phyloP scores from a whole-genome alignment of 2,329 filamentous ascomycete species.

The Conoideocrella luteorostrata region DNA sequence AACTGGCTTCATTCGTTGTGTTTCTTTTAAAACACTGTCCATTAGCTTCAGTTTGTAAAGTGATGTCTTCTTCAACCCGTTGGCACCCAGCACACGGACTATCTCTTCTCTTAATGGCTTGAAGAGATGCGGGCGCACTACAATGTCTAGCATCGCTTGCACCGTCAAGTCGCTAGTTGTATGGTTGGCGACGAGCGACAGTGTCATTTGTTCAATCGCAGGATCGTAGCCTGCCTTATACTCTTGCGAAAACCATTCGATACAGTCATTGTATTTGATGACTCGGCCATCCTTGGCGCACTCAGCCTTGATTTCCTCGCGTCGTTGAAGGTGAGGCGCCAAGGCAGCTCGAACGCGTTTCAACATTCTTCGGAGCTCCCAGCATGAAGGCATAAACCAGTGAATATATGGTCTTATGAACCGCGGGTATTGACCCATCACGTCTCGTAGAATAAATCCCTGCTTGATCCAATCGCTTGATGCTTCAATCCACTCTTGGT shows the following conservation, averaged over 20 bases:
- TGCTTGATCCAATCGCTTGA: constrained; percentile 40
- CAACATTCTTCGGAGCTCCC: constrained; percentile 21
- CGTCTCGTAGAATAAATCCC: constrained; percentile 21
- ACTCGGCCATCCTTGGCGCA: constrained; percentile 27
- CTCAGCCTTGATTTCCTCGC: constrained; percentile 33
- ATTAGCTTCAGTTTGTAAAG: constrained; percentile 38
- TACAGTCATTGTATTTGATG: constrained; percentile 36
- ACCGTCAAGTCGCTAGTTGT: constrained; percentile 35
- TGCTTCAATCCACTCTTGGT: constrained; percentile 36
- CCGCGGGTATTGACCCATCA: constrained; percentile 34
- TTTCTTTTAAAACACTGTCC: constrained; percentile 46
- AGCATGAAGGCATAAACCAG: constrained; percentile 33
- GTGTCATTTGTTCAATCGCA: constrained; percentile 12
- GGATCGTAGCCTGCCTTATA: constrained; percentile 21
- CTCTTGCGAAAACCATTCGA: constrained; percentile 50
- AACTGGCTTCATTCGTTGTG: constrained; percentile 35
- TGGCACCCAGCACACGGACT: not conserved
- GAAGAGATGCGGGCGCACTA: constrained; percentile 30
- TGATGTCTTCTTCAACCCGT: constrained; percentile 37
- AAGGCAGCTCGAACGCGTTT: constrained; percentile 9
- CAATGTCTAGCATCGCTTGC: constrained; percentile 24
- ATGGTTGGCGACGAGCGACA: constrained; percentile 46
- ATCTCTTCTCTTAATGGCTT: constrained; percentile 37
- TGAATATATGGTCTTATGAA: constrained; percentile 39
- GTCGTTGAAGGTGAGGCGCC: constrained; percentile 36